These are phyloP conservation scores for Aspergillus floridensis DNA, from an alignment of 2,329 filamentous ascomycete species.

Conservation along the genomic window DNA sequence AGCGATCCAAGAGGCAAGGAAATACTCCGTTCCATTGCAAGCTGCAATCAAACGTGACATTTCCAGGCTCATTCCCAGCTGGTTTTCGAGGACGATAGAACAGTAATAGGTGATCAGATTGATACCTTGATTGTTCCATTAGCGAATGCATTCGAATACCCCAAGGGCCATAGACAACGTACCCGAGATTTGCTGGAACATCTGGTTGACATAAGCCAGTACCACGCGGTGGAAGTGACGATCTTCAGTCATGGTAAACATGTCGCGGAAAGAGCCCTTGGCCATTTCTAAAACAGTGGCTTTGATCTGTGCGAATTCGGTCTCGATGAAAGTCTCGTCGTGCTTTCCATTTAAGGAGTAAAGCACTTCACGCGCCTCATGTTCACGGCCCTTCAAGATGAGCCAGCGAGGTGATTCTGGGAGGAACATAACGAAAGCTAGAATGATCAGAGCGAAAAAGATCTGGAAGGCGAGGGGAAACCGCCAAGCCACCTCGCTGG, in stretches of 20 bases:
- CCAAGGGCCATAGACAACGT: neutral
- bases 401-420: constrained; percentile 61
- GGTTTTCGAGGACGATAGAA: constrained; percentile 42
- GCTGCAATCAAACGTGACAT: constrained; percentile 53
- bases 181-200: constrained; percentile 52
- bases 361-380: constrained; percentile 50
- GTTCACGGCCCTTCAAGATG: constrained; percentile 54
- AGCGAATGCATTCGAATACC: neutral
- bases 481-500: constrained; percentile 51
- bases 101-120: constrained; percentile 49
- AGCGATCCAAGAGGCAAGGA: constrained; percentile 50
- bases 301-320: constrained; percentile 53
- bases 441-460: constrained; percentile 53
- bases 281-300: constrained; percentile 52
- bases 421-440: constrained; percentile 48
- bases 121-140: constrained; percentile 22
- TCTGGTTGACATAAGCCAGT: constrained; percentile 57
- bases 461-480: constrained; percentile 60
- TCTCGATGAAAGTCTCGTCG: constrained; percentile 44
- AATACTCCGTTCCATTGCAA: constrained; percentile 55
- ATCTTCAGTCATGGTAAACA: constrained; percentile 59
- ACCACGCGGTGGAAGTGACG: constrained; percentile 56
- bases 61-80: constrained; percentile 40
- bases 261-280: constrained; percentile 53
- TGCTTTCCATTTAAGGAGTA: constrained; percentile 48